Conservation (phyloP, 2,329 filamentous ascomycete genomes). For the Venturiaceae sp. region DNA sequence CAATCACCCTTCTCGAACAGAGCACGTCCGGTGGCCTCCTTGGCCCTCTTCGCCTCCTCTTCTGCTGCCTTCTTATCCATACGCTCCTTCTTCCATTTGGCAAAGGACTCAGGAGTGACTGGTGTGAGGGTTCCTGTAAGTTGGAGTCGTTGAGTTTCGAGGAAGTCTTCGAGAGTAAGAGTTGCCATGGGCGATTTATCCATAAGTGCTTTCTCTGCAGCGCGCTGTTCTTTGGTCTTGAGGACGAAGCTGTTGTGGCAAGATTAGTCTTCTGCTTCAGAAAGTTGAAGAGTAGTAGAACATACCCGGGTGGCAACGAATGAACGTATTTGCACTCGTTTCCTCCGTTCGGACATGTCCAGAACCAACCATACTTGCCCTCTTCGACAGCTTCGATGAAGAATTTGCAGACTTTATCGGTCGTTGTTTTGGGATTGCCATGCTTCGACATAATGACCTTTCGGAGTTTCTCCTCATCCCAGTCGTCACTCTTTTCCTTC, state of each 20-base stretch:
- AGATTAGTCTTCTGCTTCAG: conserved; percentile 10
- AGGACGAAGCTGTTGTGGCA: conserved; percentile 63
- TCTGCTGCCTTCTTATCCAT: conserved; percentile 94
- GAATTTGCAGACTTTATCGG: conserved; percentile 98
- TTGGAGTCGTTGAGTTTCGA: conserved; percentile 94
- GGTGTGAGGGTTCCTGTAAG: conserved; percentile 85
- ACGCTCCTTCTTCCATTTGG: conserved; percentile 94
- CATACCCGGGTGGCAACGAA: conserved; percentile 85
- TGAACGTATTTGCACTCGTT: conserved; percentile 99
- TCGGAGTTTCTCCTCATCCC: conserved; percentile 93
- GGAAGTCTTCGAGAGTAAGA: conserved; percentile 90
- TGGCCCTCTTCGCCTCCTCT: conserved; percentile 78
- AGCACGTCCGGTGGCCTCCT: conserved; percentile 89
- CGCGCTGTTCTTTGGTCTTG: conserved; percentile 95
- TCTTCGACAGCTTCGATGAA: conserved; percentile 98
- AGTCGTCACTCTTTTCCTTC: conserved; percentile 86
- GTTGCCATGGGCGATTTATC: conserved; percentile 95
- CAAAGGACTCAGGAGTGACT: conserved; percentile 85
- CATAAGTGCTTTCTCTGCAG: conserved; percentile 88
- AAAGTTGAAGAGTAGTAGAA: conserved; percentile 15
- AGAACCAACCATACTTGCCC: conserved; percentile 99
- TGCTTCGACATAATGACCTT: conserved; percentile 92
- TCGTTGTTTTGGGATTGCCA: conserved; percentile 88
- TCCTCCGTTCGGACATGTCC: conserved; percentile 91
- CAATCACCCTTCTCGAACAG: conserved; percentile 97